These are phyloP conservation scores for fission yeast (Schizosaccharomyces pombe) DNA, from an alignment of 805 yeast genomes.

Conservation along the genomic window DNA sequence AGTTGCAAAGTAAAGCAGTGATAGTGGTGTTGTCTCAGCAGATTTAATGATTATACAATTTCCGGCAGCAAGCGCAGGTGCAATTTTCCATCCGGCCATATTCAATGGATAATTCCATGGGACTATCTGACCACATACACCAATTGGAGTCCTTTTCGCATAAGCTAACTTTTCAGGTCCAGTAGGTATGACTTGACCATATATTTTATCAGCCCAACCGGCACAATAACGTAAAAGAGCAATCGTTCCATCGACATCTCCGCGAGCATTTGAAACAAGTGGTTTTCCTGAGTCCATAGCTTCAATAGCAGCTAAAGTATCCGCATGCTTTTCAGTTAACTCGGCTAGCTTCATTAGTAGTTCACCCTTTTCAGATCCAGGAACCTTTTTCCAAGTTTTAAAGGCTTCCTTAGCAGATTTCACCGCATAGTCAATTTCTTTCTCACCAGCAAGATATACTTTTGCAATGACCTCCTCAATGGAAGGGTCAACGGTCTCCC, in stretches of 20 bases:
- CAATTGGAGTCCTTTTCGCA: constrained; percentile 71
- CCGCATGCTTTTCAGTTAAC: constrained; percentile 46
- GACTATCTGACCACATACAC: constrained; percentile 86
- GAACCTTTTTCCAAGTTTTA: constrained; percentile 43
- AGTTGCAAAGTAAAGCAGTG: constrained; percentile 53
- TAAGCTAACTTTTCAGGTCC: constrained; percentile 51
- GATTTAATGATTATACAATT: constrained; percentile 71
- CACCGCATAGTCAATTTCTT: constrained; percentile 71
- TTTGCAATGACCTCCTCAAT: constrained; percentile 36
- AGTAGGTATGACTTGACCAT: constrained; percentile 53
- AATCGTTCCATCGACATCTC: constrained; percentile 50
- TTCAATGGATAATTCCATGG: constrained; percentile 93
- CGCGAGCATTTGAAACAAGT: constrained; percentile 31
- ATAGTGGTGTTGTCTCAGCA: constrained; percentile 79
- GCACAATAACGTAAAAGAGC: constrained; percentile 62
- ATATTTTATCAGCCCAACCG: constrained; percentile 75
- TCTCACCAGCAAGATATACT: constrained; percentile 52
- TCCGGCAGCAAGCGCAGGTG: constrained; percentile 81
- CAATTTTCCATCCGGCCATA: constrained; percentile 87
- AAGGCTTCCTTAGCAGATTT: constrained; percentile 65
- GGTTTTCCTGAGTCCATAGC: constrained; percentile 68
- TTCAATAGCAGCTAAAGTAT: constrained; percentile 55
- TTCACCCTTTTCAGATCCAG: constrained; percentile 43
- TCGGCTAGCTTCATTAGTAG: constrained; percentile 54
- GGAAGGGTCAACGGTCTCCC: constrained; percentile 25